Evolutionary conservation across 2,329 filamentous ascomycete species (phyloP).

Genomic region (Zymoseptoria ardabiliae): DNA sequence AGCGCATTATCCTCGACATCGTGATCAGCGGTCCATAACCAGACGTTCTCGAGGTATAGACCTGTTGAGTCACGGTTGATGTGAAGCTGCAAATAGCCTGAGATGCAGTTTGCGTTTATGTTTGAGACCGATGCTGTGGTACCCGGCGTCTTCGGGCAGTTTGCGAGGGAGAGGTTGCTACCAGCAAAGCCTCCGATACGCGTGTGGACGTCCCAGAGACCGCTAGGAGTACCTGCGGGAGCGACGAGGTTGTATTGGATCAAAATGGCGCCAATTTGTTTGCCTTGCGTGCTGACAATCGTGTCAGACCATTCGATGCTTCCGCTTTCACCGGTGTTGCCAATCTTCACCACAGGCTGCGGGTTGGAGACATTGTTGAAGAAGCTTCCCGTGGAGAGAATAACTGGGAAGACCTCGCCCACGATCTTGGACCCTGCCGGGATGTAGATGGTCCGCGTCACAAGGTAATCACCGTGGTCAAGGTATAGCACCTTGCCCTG

Average conservation of each 20-base stretch:
- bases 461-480: conserved; percentile 65
- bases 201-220: conserved; percentile 52
- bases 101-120: conserved; percentile 23
- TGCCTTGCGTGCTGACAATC: conserved; percentile 61
- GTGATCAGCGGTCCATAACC: conserved; percentile 91
- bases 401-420: conserved; percentile 52
- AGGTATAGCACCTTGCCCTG: conserved; percentile 59
- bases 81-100: conserved; percentile 26
- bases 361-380: conserved; percentile 54
- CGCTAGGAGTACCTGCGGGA: conserved; percentile 33
- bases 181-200: conserved; percentile 47
- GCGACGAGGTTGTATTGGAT: conserved; percentile 63
- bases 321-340: conserved; percentile 55
- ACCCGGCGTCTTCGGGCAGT: conserved; percentile 34
- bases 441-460: conserved; percentile 60
- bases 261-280: conserved; percentile 60
- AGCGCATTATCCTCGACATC: conserved; percentile 67
- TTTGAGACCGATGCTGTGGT: conserved; percentile 15
- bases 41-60: conserved; percentile 80
- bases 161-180: conserved; percentile 36
- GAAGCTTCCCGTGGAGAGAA: conserved; percentile 49
- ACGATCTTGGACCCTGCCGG: conserved; percentile 53
- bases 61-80: conserved; percentile 48
- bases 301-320: conserved; percentile 65
- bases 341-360: conserved; percentile 60